Evolutionary conservation across 257 asterid species (phyloP), one percentile per base, ranked within the genome.

Genomic region (Mitragyna speciosa): DNA sequence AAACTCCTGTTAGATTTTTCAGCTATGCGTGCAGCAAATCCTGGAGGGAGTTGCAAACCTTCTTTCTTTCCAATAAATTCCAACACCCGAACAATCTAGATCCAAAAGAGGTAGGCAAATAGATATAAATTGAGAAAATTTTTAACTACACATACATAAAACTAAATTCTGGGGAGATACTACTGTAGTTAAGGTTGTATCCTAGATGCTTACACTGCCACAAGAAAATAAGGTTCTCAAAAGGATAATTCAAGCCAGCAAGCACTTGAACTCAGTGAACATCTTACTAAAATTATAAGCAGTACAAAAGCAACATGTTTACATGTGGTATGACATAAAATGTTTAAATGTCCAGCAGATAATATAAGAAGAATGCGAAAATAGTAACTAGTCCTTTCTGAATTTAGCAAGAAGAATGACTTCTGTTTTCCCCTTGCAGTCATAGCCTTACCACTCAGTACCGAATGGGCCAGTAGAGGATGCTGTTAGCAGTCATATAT

Each of bases 1-100:
- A 93, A 87, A 83, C 97, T 96, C 85, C 97, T 86, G 83, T 91
- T 94, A 64, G 99, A 96, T 82, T 92, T 96, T 76, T 90, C 89
- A 76, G 89, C 97, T 83, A 96, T 76, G 71, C 97, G 97, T 28
- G 85, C 88, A 78, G 96, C 88, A 88, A 94, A 91, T 84, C 96
- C 96, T 17, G 93, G 71, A 28, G 97, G 97, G 26, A 92, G 89
- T 79, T 91, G 96, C 83, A 95, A 87, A 56, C 90, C 91, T 87
- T 95, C 99, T 89, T 93, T 95, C 89, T 92, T 95, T 83, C 94
- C 97, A 80, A 95, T 90, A 72, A 93, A 93, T 73, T 96, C 99
- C 85, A 94, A 83, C 77, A 94, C 97, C 78, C 84, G 87, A 52
- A 86, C 87, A 51, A 96, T 89, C 99, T 95, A 89, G 33, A 26